Percentiles rank a stretch among this genome's conserved stretches.
Evolutionary conservation across 148 eudicot species (phyloP).

Genomic region (Arbutus unedo): DNA sequence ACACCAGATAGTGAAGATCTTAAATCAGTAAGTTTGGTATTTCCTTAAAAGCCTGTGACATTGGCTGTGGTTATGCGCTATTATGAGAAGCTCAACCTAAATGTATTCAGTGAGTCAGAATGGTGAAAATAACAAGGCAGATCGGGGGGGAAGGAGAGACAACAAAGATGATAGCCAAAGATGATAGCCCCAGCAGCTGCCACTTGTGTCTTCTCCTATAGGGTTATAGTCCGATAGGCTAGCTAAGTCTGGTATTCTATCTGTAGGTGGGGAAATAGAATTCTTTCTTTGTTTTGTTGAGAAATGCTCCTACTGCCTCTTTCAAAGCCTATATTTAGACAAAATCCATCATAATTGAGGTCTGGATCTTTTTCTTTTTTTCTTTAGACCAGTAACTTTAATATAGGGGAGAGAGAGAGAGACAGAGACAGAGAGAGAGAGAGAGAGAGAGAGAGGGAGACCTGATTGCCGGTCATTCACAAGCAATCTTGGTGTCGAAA

Average conservation of each 20-base stretch:
- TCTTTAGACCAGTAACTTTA: not conserved
- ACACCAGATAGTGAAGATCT: not conserved
- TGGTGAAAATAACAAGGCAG: not conserved
- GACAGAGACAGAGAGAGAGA: no score
- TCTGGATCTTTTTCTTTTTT: not conserved
- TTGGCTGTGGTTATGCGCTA: not conserved
- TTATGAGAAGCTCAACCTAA: not conserved
- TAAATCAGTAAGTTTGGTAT: not conserved
- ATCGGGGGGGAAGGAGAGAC: no score
- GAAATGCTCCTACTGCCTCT: no score
- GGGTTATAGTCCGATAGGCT: no score
- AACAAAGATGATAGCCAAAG: no score
- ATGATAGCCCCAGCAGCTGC: no score
- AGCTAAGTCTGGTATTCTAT: no score
- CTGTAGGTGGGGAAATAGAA: no score
- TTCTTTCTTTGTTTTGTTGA: no score
- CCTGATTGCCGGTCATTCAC: slow-evolving; percentile 54
- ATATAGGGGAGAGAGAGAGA: not conserved
- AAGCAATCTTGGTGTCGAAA: slow-evolving; percentile 93
- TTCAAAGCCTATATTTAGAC: not conserved
- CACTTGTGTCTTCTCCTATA: no score
- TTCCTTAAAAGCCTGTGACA: not conserved
- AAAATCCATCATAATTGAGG: not conserved
- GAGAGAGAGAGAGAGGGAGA: not conserved
- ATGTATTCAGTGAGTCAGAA: not conserved